Base-by-base conservation (phyloP, 768 basidiomycete species). In the Suillus sp. region DNA sequence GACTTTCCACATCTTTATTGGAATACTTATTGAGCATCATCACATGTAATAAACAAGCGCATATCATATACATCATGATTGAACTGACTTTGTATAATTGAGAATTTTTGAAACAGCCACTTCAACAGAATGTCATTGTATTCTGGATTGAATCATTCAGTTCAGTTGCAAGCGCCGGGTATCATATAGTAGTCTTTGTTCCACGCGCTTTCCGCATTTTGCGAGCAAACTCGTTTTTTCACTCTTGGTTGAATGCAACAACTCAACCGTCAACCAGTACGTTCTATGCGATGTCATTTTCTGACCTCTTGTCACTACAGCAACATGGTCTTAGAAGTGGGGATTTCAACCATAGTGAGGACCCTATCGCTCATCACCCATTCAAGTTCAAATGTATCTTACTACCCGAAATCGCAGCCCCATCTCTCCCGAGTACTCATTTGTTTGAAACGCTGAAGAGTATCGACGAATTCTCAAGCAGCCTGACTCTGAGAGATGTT, bases 381-480 rank as follows among this genome's bases (percentile, higher is more conserved):
- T 27, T 30, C 27, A 50, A 47, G 11, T 27, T 34, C 11, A n/a
- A 11, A 40, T 13, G 18, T 40, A 18, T 25, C 56, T 57, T 20
- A 57, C 25, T 57, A 4, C 25, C 18, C 56, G 25, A 40, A 40
- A 40, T 57, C 11, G 56, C 38, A 57, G 56, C 22, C 25, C 56
- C 56, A 48, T 60, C 40, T 60, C 18, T 40, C 10, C 51, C 27
- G 22, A 47, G n/a, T 27, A 53, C 63, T 42, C 64, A 66, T 18
- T 65, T 71, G 4, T 71, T 78, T 68, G 69, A 77, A 27, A 85
- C 85, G 5, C 78, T 88, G 16, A 76, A 77, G 67, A 77, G 77
- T 54, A 83, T 89, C 67, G 82, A 85, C 59, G 73, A 83, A 67
- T 78, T 85, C 48, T 83, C 84, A 40, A 87, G 87, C 68, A 78